Evolutionary conservation across 2,329 filamentous ascomycete genomes (phyloP).

Genomic region (Clonostachys rosea): DNA sequence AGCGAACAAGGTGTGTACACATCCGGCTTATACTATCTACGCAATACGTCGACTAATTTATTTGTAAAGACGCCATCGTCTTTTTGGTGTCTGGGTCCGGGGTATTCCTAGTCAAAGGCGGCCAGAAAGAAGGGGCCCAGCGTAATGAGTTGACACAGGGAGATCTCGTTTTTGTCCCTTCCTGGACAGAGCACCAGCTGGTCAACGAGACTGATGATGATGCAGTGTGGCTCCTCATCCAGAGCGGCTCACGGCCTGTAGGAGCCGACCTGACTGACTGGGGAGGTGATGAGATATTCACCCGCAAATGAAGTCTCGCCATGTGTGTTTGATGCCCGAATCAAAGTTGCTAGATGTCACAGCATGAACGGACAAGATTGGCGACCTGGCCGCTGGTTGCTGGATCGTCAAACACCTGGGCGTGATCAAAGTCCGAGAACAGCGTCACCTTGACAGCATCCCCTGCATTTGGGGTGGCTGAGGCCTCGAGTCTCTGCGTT

Average conservation of each 20-base stretch:
- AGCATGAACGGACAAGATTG: conserved; percentile 17
- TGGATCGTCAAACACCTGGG: conserved; percentile 50
- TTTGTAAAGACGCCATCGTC: conserved; percentile 56
- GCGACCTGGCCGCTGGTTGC: conserved; percentile 18
- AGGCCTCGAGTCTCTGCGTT: no score
- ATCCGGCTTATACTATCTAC: background rate
- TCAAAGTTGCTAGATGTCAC: conserved; percentile 2
- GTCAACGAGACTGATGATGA: conserved; percentile 59
- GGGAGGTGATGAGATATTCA: conserved; percentile 41
- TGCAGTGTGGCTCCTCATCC: conserved; percentile 61
- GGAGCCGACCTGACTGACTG: conserved; percentile 61
- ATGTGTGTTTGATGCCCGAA: background rate
- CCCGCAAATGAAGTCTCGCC: conserved; percentile 6
- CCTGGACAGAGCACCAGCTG: conserved; percentile 67
- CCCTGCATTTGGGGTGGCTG: conserved; percentile 6
- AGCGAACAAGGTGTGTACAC: conserved; percentile 54
- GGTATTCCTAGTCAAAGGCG: conserved; percentile 52
- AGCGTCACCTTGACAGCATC: conserved; percentile 51
- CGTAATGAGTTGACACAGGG: conserved; percentile 55
- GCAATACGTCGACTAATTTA: background rate
- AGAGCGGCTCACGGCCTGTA: conserved; percentile 55
- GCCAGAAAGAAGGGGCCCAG: conserved; percentile 43
- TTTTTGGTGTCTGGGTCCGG: conserved; percentile 60
- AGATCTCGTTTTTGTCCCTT: conserved; percentile 67
- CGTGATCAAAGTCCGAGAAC: conserved; percentile 59